phyloP scores from a whole-genome alignment of 805 yeast species.

The Metschnikowia arizonensis region DNA sequence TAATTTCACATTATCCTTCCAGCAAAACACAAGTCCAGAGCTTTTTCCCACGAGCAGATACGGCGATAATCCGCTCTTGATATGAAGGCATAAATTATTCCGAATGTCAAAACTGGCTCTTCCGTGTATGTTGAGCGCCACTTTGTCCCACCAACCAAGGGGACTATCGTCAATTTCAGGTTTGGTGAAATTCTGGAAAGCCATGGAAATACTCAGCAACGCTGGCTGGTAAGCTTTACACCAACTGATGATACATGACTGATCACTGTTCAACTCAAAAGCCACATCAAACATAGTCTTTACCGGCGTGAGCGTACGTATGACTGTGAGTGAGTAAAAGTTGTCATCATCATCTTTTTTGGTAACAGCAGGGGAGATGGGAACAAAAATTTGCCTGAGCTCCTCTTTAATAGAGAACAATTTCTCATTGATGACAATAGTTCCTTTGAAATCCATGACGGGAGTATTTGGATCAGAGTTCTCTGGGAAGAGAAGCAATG shows the following conservation, averaged over 20 bases:
- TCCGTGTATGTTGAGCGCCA: conserved; percentile 54
- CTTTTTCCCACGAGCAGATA: conserved; percentile 53
- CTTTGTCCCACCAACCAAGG: conserved; percentile 50
- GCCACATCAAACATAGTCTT: conserved; percentile 51
- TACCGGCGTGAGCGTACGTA: conserved; percentile 62
- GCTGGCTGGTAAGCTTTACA: conserved; percentile 62
- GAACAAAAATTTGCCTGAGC: conserved; percentile 49
- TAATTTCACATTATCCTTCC: conserved; percentile 53
- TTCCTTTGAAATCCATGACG: conserved; percentile 34
- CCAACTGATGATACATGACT: conserved; percentile 57
- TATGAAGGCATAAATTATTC: conserved; percentile 55
- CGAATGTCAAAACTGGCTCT: conserved; percentile 44
- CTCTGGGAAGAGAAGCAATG: conserved; percentile 49
- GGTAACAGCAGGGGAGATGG: conserved; percentile 49
- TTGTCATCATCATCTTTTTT: conserved; percentile 32
- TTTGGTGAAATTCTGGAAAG: conserved; percentile 43
- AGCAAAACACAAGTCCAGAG: conserved; percentile 62
- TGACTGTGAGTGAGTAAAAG: conserved; percentile 53
- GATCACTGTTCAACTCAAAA: conserved; percentile 41
- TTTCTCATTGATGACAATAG: conserved; percentile 56
- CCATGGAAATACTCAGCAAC: conserved; percentile 44
- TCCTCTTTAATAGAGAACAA: conserved; percentile 42
- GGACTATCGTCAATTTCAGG: conserved; percentile 44
- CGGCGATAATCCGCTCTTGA: conserved; percentile 59
- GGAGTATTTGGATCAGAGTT: conserved; percentile 23